Evolutionary conservation across 176 grass and related monocot genomes (phyloP), one percentile per base, ranked within the genome.

Genomic region (Aegilops umbellulata): DNA sequence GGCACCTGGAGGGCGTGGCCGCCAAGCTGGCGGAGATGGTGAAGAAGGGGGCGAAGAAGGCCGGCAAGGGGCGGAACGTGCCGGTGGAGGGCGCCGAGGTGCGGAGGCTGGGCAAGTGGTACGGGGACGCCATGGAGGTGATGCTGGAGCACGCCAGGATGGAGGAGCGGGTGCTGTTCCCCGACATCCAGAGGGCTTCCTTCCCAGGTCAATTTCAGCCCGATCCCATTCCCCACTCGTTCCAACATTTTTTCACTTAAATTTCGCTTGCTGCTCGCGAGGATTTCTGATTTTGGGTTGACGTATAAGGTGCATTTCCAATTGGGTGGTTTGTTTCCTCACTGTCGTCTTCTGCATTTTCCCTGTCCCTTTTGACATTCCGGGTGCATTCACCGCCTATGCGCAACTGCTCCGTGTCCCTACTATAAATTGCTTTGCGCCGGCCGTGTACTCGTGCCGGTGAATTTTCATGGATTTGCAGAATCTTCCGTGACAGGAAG

Each of bases 71-170:
- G 2, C 78, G 80, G 85, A 70, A 0, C 19, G 64, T 62, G 64
- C 57, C 51, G 57, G 80, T 84, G 57, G 88, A 80, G 73, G 81
- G n/a, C 8, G 83, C 87, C 4, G 94, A 99, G 87, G 90, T 90
- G n/a, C 89, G 94, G 88, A 83, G 90, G 44, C 51, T 99, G 3
- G 88, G 89, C 12, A 86, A 85, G 78, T 92, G 92, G 90, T 99
- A 97, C 58, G 94, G 90, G 11, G 88, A 94, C 36, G 82, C 88
- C 10, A 88, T 91, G 90, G 97, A 99, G 84, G 88, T 99, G 79
- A 92, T 99, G 92, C 87, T 99, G 79, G 97, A 99, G 87, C 97
- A 99, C 85, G 94, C 97, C 12, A 93, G 92, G 92, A 99, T 99
- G 94, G 97, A 99, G 86, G 97, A 99, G 85, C 90, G 77, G 31